phyloP scores from a whole-genome alignment of 2,329 filamentous ascomycete genomes.

The Salinomyces thailandicus region DNA sequence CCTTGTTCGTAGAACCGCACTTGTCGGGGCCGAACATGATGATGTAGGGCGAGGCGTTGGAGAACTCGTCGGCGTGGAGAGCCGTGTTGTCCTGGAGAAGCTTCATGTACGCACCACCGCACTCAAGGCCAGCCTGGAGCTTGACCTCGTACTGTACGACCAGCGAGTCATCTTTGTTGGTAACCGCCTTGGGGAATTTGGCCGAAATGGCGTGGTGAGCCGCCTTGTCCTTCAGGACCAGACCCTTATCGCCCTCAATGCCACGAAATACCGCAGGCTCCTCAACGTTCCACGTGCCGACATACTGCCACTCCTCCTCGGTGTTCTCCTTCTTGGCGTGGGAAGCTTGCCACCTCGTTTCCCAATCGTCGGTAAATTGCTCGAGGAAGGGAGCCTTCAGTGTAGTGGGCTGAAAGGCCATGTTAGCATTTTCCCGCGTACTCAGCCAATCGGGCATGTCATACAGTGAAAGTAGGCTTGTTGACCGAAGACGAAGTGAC shows the following conservation, averaged over 20 bases:
- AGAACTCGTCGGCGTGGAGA: constrained; percentile 95
- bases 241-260: constrained; percentile 88
- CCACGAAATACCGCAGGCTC: constrained; percentile 85
- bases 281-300: constrained; percentile 94
- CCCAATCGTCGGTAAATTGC: constrained; percentile 97
- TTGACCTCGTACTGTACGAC: constrained; percentile 99
- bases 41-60: constrained; percentile 91
- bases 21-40: constrained; percentile 99
- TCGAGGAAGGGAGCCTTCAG: constrained; percentile 93
- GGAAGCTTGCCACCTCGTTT: constrained; percentile 81
- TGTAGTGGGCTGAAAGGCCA: constrained; percentile 58
- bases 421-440: no score
- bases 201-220: constrained; percentile 98
- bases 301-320: constrained; percentile 87
- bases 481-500: constrained; percentile 50
- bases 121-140: constrained; percentile 93
- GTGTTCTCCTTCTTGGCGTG: constrained; percentile 93
- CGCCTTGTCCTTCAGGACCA: constrained; percentile 95
- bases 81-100: constrained; percentile 95
- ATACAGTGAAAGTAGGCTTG: constrained; percentile 79
- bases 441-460: constrained; percentile 29
- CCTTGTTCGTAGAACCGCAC: constrained; percentile 98
- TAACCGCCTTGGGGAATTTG: constrained; percentile 92
- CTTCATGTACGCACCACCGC: constrained; percentile 98
- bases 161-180: constrained; percentile 93